Percentiles rank a stretch among this genome's conserved stretches.
Evolutionary conservation across 192 early-diverging fungal genomes (phyloP).

Genomic region (Entophlyctis luteolus): DNA sequence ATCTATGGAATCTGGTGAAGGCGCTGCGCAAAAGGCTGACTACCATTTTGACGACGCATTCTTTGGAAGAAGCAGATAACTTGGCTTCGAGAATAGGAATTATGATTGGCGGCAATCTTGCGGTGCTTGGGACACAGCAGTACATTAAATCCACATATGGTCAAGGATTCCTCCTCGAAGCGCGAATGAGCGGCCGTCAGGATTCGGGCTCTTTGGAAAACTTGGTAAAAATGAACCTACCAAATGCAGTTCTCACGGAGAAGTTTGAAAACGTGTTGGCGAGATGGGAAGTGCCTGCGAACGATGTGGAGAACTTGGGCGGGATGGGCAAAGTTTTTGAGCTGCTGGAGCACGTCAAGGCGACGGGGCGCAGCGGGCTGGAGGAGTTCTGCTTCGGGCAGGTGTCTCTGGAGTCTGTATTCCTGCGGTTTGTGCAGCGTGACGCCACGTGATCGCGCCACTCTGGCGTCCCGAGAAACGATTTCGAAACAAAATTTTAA

Average conservation of each 20-base stretch:
- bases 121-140: constrained; percentile 15
- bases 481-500: too few relatives aligned
- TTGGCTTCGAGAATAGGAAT: constrained; percentile 34
- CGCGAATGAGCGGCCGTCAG: not conserved
- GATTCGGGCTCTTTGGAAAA: not conserved
- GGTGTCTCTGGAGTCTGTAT: constrained; percentile 60
- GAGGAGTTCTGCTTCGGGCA: constrained; percentile 58
- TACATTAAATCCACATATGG: constrained; percentile 26
- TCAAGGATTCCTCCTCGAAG: constrained; percentile 15
- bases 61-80: constrained; percentile 39
- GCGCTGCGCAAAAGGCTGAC: not conserved
- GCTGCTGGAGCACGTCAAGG: constrained; percentile 37
- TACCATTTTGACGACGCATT: constrained; percentile 36
- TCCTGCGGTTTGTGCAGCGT: constrained; percentile 57
- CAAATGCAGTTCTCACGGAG: constrained; percentile 19
- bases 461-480: too few relatives aligned
- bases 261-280: constrained; percentile 1
- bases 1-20: constrained; percentile 30
- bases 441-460: too few relatives aligned
- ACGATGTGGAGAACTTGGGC: not conserved
- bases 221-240: constrained; percentile 9
- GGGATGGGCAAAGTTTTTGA: constrained; percentile 47
- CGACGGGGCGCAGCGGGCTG: constrained; percentile 23
- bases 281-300: constrained; percentile 16
- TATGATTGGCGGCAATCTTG: constrained; percentile 26